Evolutionary conservation across 352 stramenopile species (phyloP).

Genomic region (Blastocystis sp.): DNA sequence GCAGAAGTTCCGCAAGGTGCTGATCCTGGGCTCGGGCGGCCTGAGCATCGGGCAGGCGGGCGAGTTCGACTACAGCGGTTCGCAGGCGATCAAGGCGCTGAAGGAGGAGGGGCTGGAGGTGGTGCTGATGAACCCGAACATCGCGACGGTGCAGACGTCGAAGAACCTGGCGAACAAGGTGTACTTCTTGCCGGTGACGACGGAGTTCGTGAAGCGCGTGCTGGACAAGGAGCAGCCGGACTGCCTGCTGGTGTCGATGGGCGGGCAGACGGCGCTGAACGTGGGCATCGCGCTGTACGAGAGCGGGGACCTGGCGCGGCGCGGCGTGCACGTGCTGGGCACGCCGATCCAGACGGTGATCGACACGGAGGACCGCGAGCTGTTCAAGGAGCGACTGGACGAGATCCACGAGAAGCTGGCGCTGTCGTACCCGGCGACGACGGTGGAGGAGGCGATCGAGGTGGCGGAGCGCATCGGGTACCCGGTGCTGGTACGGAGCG

Average conservation of each 20-base stretch:
- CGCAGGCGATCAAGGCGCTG: slow-evolving; percentile 93
- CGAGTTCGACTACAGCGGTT: slow-evolving; percentile 97
- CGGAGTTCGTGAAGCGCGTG: slow-evolving; percentile 85
- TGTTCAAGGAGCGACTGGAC: slow-evolving; percentile 88
- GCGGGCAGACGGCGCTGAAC: slow-evolving; percentile 94
- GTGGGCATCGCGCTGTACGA: slow-evolving; percentile 91
- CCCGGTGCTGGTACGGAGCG: slow-evolving; percentile 90
- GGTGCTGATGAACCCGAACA: slow-evolving; percentile 98
- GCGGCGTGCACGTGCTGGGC: slow-evolving; percentile 88
- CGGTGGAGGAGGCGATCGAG: slow-evolving; percentile 84
- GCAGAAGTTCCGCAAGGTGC: slow-evolving; percentile 84
- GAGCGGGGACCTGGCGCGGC: slow-evolving; percentile 85
- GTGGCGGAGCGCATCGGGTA: slow-evolving; percentile 89
- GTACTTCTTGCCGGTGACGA: slow-evolving; percentile 93
- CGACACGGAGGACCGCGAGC: slow-evolving; percentile 93
- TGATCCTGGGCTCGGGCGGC: slow-evolving; percentile 91
- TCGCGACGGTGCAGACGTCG: slow-evolving; percentile 96
- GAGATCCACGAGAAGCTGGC: slow-evolving; percentile 94
- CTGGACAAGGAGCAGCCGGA: slow-evolving; percentile 96
- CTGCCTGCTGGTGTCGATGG: slow-evolving; percentile 95
- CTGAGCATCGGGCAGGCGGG: slow-evolving; percentile 95
- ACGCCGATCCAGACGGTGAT: slow-evolving; percentile 93
- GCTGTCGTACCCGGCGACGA: slow-evolving; percentile 84
- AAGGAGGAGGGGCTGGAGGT: slow-evolving; percentile 96
- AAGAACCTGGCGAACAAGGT: slow-evolving; percentile 88